A percentile compares a stretch with the other conserved stretches of the same genome.
phyloP scores from a whole-genome alignment of 2,329 filamentous ascomycete species.

The Anisogramma anomala region DNA sequence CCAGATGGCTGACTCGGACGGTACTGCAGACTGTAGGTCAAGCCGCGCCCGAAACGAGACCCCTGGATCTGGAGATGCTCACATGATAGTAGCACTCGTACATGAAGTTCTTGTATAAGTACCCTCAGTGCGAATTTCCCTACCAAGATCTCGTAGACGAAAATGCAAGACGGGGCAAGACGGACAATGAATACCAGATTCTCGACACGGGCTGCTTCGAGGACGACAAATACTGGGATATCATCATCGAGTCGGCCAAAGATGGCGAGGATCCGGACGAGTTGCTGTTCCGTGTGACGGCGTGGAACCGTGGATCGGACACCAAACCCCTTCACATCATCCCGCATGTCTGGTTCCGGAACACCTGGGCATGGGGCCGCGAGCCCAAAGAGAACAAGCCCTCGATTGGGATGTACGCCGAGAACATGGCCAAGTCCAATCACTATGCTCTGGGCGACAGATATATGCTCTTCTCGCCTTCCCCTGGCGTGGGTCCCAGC shows the following conservation, averaged over 20 bases:
- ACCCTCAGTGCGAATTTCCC: conserved; percentile 82
- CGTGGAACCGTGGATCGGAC: conserved; percentile 89
- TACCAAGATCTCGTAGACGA: conserved; percentile 80
- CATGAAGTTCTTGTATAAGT: conserved; percentile 98
- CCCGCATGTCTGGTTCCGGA: conserved; percentile 92
- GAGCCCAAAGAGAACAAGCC: conserved; percentile 69
- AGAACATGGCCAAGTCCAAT: conserved; percentile 61
- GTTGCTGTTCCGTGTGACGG: conserved; percentile 84
- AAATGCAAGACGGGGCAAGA: conserved; percentile 63
- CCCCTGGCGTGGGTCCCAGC: conserved; percentile 67
- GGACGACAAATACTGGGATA: conserved; percentile 90
- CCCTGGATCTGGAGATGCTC: conserved; percentile 6
- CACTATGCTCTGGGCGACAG: conserved; percentile 73
- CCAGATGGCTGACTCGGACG: conserved; percentile 19
- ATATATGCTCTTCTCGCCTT: conserved; percentile 77
- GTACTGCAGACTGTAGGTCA: conserved; percentile 32
- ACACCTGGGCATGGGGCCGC: conserved; percentile 92
- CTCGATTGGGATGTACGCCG: conserved; percentile 53
- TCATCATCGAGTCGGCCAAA: conserved; percentile 92
- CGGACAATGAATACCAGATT: conserved; percentile 83
- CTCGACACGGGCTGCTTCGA: conserved; percentile 81
- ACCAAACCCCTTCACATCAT: conserved; percentile 86
- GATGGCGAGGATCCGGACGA: conserved; percentile 86
- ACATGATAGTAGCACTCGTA: conserved; percentile 64
- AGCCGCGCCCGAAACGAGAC: neutral